These are phyloP conservation scores for Stevia rebaudiana DNA, from an alignment of 140 eudicot genomes.

Conservation along the genomic window DNA sequence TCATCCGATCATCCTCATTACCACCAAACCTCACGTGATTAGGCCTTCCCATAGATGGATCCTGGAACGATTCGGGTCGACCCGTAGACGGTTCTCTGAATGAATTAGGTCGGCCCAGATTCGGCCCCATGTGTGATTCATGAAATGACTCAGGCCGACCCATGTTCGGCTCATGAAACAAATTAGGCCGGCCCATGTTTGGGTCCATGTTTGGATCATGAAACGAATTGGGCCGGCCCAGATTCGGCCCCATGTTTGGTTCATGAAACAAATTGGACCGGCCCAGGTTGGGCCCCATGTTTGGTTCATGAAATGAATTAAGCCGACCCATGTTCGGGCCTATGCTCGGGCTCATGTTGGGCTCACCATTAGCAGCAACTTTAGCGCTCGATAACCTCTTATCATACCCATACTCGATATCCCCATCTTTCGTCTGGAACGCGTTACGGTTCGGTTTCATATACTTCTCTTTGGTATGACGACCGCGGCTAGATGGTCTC, in stretches of 20 bases:
- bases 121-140: conserved; percentile 13
- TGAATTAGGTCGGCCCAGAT: conserved; percentile 16
- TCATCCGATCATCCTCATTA: conserved; percentile 29
- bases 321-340: conserved; percentile 16
- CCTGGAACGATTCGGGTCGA: conserved; percentile 18
- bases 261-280: conserved; percentile 12
- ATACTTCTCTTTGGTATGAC: conserved; percentile 22
- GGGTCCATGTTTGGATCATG: conserved; percentile 19
- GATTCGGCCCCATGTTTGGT: not conserved
- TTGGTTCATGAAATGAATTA: conserved; percentile 6
- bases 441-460: conserved; percentile 31
- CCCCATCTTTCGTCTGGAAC: conserved; percentile 43
- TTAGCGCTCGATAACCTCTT: conserved; percentile 36
- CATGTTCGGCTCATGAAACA: not conserved
- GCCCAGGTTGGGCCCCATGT: conserved; percentile 19
- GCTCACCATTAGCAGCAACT: conserved; percentile 31
- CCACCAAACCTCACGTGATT: conserved; percentile 30
- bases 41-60: conserved; percentile 29
- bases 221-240: conserved; percentile 23
- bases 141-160: conserved; percentile 15
- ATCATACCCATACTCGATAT: conserved; percentile 40
- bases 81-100: conserved; percentile 13
- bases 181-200: conserved; percentile 12
- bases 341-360: conserved; percentile 14
- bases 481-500: conserved; percentile 26